Base-by-base conservation (phyloP, 495 filamentous ascomycete genomes). In the Neohortaea acidophila region DNA sequence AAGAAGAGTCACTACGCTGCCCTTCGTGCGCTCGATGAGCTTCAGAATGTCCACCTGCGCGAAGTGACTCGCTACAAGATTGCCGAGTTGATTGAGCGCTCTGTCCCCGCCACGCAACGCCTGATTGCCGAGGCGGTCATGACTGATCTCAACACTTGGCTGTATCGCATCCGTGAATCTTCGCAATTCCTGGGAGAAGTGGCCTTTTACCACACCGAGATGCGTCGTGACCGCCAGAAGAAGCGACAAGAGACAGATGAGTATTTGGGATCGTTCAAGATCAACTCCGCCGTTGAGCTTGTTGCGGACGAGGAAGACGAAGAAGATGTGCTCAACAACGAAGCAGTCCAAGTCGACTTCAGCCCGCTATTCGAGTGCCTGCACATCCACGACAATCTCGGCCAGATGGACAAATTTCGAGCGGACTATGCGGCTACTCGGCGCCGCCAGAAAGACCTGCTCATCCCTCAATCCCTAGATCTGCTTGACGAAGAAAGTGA, bases 1-100 rank as follows among this genome's bases (percentile, higher is more conserved):
- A 85, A 77, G 56, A 94, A 94, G 60, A 89, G 85, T 44, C 89
- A 96, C 53, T 96, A 99, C 57, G 84, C 77, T 14, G 91, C 89
- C 17, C 67, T 99, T 31, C 82, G 91, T 39, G 85, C 89, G 5
- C 64, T 96, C 21, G 91, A 96, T 54, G 89, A 99, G 53, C 63
- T 99, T 19, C 89, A 94, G 52, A 93, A 91, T 63, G 84, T 96
- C 43, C 83, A 96, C 56, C 68, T 97, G 25, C 86, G 84, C 50
- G 84, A 85, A 43, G 78, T 92, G 9, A 84, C 81, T 3, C 81
- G 94, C 44, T 91, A 93, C 57, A 87, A 92, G 55, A 81, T 99
- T 39, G 91, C 91, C 18, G 82, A 92, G 38, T 72, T 93, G 67
- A 94, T 99, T 43, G 85, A 92, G 57, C 81, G 81, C 50, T 94